A percentile compares a stretch with the other conserved stretches of the same genome.
phyloP scores from a whole-genome alignment of 23 red algal genomes.

The Cyanidioschyzon merolae region DNA sequence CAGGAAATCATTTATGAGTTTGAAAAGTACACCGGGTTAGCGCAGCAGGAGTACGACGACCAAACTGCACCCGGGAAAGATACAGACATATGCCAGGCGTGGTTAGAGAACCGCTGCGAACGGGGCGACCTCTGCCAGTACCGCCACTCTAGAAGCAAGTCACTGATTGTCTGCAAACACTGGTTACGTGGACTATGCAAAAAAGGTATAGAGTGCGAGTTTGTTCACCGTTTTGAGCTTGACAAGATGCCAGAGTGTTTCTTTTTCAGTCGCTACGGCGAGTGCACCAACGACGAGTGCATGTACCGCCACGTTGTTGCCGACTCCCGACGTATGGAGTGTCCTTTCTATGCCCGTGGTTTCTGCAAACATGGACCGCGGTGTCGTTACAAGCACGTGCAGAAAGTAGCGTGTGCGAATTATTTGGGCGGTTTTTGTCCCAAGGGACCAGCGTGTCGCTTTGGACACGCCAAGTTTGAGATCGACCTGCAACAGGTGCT shows the following conservation, averaged over 20 bases:
- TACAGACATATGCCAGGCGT: conserved; percentile 85
- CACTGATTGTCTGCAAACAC: conserved; percentile 96
- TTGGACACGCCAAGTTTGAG: conserved; percentile 95
- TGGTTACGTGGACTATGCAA: conserved; percentile 95
- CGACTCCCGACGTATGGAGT: conserved; percentile 88
- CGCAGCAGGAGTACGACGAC: conserved; percentile 35
- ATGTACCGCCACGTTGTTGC: conserved; percentile 86
- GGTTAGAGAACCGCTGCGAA: conserved; percentile 72
- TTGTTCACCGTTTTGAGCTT: conserved; percentile 81
- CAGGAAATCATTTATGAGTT: neutral
- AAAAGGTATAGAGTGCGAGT: conserved; percentile 93
- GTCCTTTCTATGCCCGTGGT: conserved; percentile 90
- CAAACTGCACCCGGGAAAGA: conserved; percentile 60
- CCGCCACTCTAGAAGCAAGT: conserved; percentile 79
- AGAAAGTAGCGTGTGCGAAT: conserved; percentile 80
- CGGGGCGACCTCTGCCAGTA: conserved; percentile 82
- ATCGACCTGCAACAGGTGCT: conserved; percentile 30
- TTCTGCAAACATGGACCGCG: conserved; percentile 94
- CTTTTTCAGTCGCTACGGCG: conserved; percentile 63
- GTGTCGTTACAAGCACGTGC: conserved; percentile 85
- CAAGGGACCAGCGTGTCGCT: conserved; percentile 83
- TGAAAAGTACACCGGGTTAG: conserved; percentile 10
- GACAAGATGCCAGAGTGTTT: conserved; percentile 95
- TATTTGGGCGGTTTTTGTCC: conserved; percentile 91
- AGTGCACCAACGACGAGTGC: conserved; percentile 94